Evolutionary conservation across 2,329 filamentous ascomycete genomes (phyloP), one percentile per base, ranked within the genome.

Genomic region (Claviceps sp.): DNA sequence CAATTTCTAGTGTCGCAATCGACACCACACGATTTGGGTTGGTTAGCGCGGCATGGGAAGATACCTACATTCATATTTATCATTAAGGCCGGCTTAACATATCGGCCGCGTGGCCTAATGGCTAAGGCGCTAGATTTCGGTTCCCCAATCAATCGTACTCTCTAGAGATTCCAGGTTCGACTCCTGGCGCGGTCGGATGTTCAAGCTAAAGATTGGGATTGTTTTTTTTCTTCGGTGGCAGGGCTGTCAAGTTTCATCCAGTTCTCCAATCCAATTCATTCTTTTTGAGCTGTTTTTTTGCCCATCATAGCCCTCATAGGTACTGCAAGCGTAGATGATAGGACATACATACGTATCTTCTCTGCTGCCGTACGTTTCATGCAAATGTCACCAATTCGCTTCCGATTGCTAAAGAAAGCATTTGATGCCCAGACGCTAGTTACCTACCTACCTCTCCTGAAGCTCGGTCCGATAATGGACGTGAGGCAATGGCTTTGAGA

Each of bases 121-220:
- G 67, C 57, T 69, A 70, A 66, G 64, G 67, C 67, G 67, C 63
- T 65, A 69, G 66, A 69, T 69, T 69, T 69, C 67, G 66, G 67
- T 61, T 55, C 6, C 2, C 2, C n/a, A 38, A 37, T 37, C 53
- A 34, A 58, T 51, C 53, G 54, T 60, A 20, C 38, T 30, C 67
- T 69, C 66, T 69, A 65, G 64, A 69, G 67, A 68, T 67, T 69
- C 64, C 66, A 69, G 67, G 66, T 68, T 68, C 67, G 66, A 69
- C 62, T 69, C 67, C 67, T 69, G 67, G 64, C 65, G 67, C 67
- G 67, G 67, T 70, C 67, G 24, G 1, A 6, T 26, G 1, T 22
- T 1, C 22, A 24, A 4, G 5, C 1, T 0, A 3, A 24, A 4
- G 22, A 16, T n/a, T 44, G 24, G 43, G 6, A 9, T 8, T 3